These are phyloP conservation scores for peach (Prunus persica) DNA, from an alignment of 306 rosid species.

Conservation along the genomic window DNA sequence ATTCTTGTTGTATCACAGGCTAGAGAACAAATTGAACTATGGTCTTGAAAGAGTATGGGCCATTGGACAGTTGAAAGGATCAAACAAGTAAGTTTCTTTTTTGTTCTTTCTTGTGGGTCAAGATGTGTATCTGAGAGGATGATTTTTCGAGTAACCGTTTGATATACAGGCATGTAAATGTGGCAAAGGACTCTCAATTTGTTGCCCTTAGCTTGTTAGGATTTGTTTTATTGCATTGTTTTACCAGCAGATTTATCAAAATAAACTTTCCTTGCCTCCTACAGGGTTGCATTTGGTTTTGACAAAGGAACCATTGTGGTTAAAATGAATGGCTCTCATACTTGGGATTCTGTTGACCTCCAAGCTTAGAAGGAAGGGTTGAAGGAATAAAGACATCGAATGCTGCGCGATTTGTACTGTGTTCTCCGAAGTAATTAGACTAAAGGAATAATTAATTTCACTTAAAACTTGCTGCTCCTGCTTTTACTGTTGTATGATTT, in stretches of 20 bases:
- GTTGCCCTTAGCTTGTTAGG: too few species aligned
- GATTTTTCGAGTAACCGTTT: too few species aligned
- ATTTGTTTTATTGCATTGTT: not conserved
- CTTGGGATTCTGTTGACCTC: not conserved
- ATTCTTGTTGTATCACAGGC: slow-evolving; percentile 32
- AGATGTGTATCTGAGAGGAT: not conserved
- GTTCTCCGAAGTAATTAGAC: not conserved
- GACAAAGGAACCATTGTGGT: slow-evolving; percentile 1
- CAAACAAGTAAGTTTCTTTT: slow-evolving; percentile 31
- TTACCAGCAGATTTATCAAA: too few species aligned
- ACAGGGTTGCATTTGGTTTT: slow-evolving; percentile 14
- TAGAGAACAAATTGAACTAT: slow-evolving; percentile 34
- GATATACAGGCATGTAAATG: too few species aligned
- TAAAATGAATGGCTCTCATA: not conserved
- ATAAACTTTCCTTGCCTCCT: not conserved
- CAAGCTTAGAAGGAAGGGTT: not conserved
- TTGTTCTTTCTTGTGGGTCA: slow-evolving; percentile 1
- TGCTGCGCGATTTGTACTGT: not conserved
- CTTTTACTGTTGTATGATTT: not conserved
- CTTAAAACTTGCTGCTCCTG: not conserved
- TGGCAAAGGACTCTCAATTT: too few species aligned
- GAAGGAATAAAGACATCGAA: not conserved
- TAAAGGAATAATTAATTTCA: not conserved
- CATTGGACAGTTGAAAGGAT: slow-evolving; percentile 48
- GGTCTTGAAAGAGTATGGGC: slow-evolving; percentile 66